phyloP scores from a whole-genome alignment of 371 early-diverging fungal species.

The Chytridium lagenaria region DNA sequence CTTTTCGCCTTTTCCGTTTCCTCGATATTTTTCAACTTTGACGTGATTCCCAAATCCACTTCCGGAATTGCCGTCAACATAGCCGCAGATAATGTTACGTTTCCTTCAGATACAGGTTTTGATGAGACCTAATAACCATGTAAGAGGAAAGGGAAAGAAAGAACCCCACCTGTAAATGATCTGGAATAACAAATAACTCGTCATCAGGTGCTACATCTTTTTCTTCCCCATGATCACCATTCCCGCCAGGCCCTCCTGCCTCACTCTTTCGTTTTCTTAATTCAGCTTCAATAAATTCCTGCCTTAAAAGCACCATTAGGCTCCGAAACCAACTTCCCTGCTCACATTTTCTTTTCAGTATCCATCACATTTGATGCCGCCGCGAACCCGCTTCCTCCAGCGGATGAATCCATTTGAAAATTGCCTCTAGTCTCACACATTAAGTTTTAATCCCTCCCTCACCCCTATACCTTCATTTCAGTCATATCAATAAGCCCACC shows the following conservation, averaged over 20 bases:
- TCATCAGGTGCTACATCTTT: slow-evolving; percentile 54
- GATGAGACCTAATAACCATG: slow-evolving; percentile 42
- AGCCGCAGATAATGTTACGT: slow-evolving; percentile 82
- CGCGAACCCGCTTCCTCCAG: slow-evolving; percentile 19
- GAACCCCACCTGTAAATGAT: slow-evolving; percentile 65
- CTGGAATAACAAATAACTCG: slow-evolving; percentile 74
- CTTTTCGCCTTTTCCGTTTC: slow-evolving; percentile 84
- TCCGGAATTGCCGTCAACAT: slow-evolving; percentile 95
- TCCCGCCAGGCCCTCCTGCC: background rate
- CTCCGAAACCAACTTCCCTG: too few relatives aligned
- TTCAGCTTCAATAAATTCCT: slow-evolving; percentile 81
- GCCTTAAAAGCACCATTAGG: slow-evolving; percentile 53
- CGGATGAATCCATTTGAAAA: slow-evolving; percentile 15
- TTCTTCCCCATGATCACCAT: background rate
- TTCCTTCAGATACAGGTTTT: slow-evolving; percentile 79
- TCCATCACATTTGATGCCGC: slow-evolving; percentile 37
- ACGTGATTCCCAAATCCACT: slow-evolving; percentile 88
- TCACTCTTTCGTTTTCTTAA: slow-evolving; percentile 67
- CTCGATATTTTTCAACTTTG: slow-evolving; percentile 79
- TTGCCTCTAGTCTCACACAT: too few relatives aligned
- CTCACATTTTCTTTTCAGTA: slow-evolving; percentile 12
- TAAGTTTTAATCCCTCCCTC: too few relatives aligned
- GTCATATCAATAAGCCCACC: slow-evolving; percentile 28
- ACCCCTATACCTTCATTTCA: slow-evolving; percentile 18
- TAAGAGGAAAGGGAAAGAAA: background rate